Conservation (phyloP, 2,329 filamentous ascomycete species). For the Cadophora sp. region DNA sequence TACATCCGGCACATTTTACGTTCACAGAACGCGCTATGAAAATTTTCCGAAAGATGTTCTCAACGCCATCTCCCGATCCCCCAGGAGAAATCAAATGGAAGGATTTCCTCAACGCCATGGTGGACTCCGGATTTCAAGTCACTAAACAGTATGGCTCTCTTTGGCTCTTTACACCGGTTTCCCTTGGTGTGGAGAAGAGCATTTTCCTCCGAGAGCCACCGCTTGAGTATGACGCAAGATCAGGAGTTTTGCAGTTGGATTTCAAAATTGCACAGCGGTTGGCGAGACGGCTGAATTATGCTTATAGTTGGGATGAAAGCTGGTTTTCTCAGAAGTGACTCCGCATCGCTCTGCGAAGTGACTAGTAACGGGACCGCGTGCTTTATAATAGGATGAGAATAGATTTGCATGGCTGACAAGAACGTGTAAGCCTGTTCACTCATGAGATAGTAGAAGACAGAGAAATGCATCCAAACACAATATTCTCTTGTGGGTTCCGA, state of each 20-base stretch:
- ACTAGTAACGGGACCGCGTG: not conserved
- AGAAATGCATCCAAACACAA: too few relatives aligned
- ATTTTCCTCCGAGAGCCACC: not conserved
- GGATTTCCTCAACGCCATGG: conserved; percentile 1
- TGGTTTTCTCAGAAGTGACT: not conserved
- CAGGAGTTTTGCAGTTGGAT: conserved; percentile 1
- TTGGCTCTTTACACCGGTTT: conserved; percentile 8
- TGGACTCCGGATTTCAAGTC: not conserved
- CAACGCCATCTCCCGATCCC: not conserved
- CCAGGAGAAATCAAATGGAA: not conserved
- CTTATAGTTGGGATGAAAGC: conserved; percentile 7
- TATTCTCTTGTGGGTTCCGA: too few relatives aligned
- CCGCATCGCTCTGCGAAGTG: not conserved
- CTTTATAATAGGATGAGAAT: not conserved
- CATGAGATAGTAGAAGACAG: too few relatives aligned
- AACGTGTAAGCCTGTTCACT: too few relatives aligned
- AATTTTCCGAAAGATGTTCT: conserved; percentile 8
- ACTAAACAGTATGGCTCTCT: conserved; percentile 8
- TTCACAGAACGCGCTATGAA: conserved; percentile 8
- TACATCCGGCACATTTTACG: not conserved
- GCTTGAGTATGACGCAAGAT: not conserved
- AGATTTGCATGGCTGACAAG: too few relatives aligned
- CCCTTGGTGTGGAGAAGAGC: not conserved
- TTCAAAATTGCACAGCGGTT: conserved; percentile 1
- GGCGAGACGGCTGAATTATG: not conserved